Evolutionary conservation across 75 land plant species (phyloP), one percentile per base, ranked within the genome.

Genomic region (Ceratopteris richardii): DNA sequence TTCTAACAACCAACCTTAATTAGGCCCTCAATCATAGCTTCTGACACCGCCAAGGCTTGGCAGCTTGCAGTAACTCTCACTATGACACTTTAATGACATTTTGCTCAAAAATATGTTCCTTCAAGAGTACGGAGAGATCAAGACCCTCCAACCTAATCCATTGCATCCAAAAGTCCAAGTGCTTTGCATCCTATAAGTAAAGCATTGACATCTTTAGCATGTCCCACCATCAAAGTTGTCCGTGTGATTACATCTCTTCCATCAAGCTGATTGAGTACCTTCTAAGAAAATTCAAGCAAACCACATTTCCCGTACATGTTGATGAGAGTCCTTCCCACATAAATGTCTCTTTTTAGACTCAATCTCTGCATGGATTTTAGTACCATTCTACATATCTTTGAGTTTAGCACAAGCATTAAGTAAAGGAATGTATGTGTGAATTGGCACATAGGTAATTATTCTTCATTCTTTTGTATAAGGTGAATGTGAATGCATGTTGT

Each of bases 191-290:
- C n/a, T n/a, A n/a, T n/a, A n/a, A n/a, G n/a, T n/a, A n/a, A n/a
- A n/a, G n/a, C n/a, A n/a, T n/a, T n/a, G n/a, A n/a, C 65, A 0
- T 27, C 19, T 22, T 50, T 44, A 0, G 41, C 65, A 66, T 44
- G 57, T 31, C 56, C 74, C 1, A 64, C 44, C 14, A 82, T 74
- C 13, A 74, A 10, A 23, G 46, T 41, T 23, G 71, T 82, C 77
- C 78, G 79, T 31, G 78, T 74, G 17, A 61, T 29, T 3, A 42
- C 62, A 41, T 61, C 81, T 54, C 69, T 68, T 0, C 33, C 22
- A 0, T 55, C 58, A 61, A 74, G 74, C 57, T 70, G 71, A 24
- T 74, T 66, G 43, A 82, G 78, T 56, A 78, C 29, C 16, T 68
- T 41, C 23, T 33, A 46, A 0, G 56, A 46, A n/a, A 58, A 50